Evolutionary conservation across 2,329 filamentous ascomycete species (phyloP).

Genomic region (Aspergillus sp.): DNA sequence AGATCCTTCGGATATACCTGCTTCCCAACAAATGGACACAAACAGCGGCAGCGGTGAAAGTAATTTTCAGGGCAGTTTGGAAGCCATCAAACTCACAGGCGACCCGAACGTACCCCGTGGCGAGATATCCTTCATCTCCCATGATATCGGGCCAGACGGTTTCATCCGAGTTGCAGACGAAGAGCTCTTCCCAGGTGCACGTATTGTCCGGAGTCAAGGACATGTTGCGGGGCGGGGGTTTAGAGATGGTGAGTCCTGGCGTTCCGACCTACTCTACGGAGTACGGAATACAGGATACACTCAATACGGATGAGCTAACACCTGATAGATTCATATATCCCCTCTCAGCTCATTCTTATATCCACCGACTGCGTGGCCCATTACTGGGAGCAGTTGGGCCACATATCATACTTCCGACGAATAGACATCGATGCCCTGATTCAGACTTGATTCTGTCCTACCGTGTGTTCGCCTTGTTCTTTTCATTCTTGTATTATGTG

Average conservation of each 20-base stretch:
- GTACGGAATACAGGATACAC: too few relatives aligned
- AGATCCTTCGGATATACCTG: conserved; percentile 32
- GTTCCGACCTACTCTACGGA: conserved; percentile 8
- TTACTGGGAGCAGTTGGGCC: conserved; percentile 60
- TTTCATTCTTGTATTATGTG: too few relatives aligned
- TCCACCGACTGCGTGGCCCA: conserved; percentile 71
- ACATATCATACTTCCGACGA: conserved; percentile 38
- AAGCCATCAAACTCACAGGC: conserved; percentile 85
- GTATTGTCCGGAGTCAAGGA: conserved; percentile 64
- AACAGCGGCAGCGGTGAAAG: conserved; percentile 30
- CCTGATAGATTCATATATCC: conserved; percentile 48
- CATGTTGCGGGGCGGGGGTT: conserved; percentile 73
- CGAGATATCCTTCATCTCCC: conserved; percentile 70
- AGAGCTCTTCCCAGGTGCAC: conserved; percentile 61
- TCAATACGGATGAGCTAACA: too few relatives aligned
- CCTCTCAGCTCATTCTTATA: conserved; percentile 68
- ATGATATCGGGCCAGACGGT: conserved; percentile 63
- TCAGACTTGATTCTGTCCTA: conserved; percentile 12
- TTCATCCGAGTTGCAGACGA: conserved; percentile 58
- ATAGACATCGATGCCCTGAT: conserved; percentile 36
- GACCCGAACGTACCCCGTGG: conserved; percentile 85
- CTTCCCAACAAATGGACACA: conserved; percentile 1
- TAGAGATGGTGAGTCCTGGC: conserved; percentile 52
- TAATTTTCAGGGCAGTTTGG: conserved; percentile 59
- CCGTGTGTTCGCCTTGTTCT: too few relatives aligned